Evolutionary conservation across 768 basidiomycete genomes (phyloP).

Genomic region (Trametes punicea): DNA sequence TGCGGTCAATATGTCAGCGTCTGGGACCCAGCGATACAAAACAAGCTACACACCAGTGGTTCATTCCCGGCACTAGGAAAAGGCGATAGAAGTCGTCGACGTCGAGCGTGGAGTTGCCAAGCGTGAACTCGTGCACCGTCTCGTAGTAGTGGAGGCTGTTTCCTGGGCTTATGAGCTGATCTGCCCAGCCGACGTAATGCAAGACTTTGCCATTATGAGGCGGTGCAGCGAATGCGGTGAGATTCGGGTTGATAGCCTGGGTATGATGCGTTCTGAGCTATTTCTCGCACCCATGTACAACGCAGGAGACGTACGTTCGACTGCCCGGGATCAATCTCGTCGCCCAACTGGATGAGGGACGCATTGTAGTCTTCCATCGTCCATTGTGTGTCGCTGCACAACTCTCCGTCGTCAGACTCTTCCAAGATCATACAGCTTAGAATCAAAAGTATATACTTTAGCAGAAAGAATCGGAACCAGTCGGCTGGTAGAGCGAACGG

Average conservation of each 20-base stretch:
- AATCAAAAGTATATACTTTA: slow-evolving; percentile 13
- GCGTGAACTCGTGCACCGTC: slow-evolving; percentile 25
- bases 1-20: not conserved
- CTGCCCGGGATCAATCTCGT: slow-evolving; percentile 22
- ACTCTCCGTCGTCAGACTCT: no score
- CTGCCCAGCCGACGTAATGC: slow-evolving; percentile 27
- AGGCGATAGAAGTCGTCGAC: slow-evolving; percentile 32
- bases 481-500: slow-evolving; percentile 4
- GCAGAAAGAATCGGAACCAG: slow-evolving; percentile 18
- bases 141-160: slow-evolving; percentile 27
- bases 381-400: slow-evolving; percentile 21
- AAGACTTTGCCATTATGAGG: slow-evolving; percentile 23
- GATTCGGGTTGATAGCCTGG: slow-evolving; percentile 15
- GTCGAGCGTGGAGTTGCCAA: slow-evolving; percentile 15
- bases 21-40: no score
- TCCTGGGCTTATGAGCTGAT: slow-evolving; percentile 30
- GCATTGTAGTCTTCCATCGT: slow-evolving; percentile 18
- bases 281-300: no score
- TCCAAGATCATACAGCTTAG: no score
- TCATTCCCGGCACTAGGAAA: slow-evolving; percentile 31
- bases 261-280: not conserved
- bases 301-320: slow-evolving; percentile 5
- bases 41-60: slow-evolving; percentile 23
- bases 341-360: slow-evolving; percentile 11
- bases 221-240: slow-evolving; percentile 17